Conservation (phyloP, 257 asterid species). For the Solanum chmielewskii region DNA sequence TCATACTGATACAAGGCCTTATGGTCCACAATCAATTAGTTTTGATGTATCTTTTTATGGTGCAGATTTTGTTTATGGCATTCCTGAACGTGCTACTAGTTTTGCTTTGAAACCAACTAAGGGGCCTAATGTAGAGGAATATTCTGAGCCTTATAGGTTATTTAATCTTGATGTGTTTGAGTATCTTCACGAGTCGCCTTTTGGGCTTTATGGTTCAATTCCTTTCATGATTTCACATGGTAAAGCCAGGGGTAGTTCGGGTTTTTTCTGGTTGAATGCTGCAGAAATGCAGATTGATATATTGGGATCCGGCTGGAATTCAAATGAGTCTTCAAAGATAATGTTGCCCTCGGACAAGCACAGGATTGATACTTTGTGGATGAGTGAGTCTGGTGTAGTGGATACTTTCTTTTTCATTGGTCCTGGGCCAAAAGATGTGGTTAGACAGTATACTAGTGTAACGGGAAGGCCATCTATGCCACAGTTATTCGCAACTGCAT, state of each 20-base stretch:
- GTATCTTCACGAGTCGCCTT: slow-evolving; percentile 74
- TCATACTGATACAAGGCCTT: slow-evolving; percentile 77
- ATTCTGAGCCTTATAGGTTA: slow-evolving; percentile 84
- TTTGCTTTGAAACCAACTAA: slow-evolving; percentile 79
- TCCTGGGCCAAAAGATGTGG: slow-evolving; percentile 88
- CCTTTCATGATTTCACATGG: slow-evolving; percentile 95
- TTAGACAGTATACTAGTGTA: slow-evolving; percentile 72
- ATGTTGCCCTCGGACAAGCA: slow-evolving; percentile 64
- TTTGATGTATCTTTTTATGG: slow-evolving; percentile 90
- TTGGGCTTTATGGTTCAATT: slow-evolving; percentile 86
- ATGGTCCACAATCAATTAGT: slow-evolving; percentile 92
- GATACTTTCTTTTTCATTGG: slow-evolving; percentile 91
- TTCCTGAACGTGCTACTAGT: slow-evolving; percentile 94
- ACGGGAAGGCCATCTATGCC: slow-evolving; percentile 92
- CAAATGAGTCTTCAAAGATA: slow-evolving; percentile 38
- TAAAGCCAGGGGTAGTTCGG: slow-evolving; percentile 68
- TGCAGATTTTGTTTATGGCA: slow-evolving; percentile 90
- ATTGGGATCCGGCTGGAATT: slow-evolving; percentile 66
- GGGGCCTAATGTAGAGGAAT: slow-evolving; percentile 73
- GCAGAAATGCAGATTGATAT: slow-evolving; percentile 99
- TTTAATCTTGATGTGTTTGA: slow-evolving; percentile 96
- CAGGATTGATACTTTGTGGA: slow-evolving; percentile 85
- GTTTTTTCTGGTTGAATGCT: slow-evolving; percentile 96
- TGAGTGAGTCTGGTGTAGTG: slow-evolving; percentile 93
- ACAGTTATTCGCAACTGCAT: slow-evolving; percentile 76